Conservation (phyloP, 495 filamentous ascomycete species). For the Trichoderma virens region DNA sequence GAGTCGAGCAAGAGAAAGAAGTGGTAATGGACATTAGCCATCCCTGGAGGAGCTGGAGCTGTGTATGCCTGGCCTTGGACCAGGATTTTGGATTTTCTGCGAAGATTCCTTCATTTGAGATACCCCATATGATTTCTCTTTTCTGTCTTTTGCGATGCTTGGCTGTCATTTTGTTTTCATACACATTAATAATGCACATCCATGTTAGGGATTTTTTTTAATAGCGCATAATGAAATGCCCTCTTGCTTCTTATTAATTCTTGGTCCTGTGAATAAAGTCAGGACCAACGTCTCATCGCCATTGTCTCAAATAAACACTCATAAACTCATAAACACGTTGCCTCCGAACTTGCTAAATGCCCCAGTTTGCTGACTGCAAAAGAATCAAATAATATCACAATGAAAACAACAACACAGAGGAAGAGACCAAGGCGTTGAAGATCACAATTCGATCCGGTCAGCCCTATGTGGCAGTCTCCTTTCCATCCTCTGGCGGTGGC, state of each 20-base stretch:
- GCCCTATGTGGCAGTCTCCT: background rate
- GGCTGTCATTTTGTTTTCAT: background rate
- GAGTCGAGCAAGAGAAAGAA: slow-evolving; percentile 29
- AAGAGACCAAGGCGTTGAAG: background rate
- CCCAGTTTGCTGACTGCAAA: too few relatives aligned
- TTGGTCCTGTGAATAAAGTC: too few relatives aligned
- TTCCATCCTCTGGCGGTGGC: background rate
- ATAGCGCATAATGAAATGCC: too few relatives aligned
- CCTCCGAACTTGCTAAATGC: too few relatives aligned
- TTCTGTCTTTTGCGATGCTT: background rate
- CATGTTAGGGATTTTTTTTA: too few relatives aligned
- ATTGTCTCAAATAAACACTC: too few relatives aligned
- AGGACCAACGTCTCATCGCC: too few relatives aligned
- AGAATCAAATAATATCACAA: too few relatives aligned
- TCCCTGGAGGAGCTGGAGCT: background rate
- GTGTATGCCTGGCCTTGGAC: background rate
- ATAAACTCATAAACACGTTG: too few relatives aligned
- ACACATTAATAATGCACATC: background rate
- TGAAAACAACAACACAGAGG: too few relatives aligned
- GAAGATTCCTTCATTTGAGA: slow-evolving; percentile 3
- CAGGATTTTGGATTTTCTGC: background rate
- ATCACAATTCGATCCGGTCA: background rate
- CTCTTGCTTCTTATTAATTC: too few relatives aligned
- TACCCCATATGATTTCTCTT: background rate
- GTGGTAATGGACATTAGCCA: slow-evolving; percentile 15